Evolutionary conservation across 805 yeast genomes (phyloP).

Genomic region (Saccharomycopsis schoenii): DNA sequence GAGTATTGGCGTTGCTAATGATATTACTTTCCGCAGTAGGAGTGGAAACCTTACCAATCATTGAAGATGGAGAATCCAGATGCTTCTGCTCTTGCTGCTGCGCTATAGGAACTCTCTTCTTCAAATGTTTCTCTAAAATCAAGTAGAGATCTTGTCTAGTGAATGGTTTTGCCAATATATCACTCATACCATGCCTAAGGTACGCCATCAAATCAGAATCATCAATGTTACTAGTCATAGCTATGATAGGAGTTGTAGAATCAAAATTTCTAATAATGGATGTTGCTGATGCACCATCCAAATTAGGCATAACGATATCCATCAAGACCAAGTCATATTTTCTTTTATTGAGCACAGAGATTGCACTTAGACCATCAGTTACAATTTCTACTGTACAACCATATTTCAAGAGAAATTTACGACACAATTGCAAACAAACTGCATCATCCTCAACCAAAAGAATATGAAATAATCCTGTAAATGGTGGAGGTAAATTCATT

Average conservation of each 20-base stretch:
- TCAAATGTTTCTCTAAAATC: conserved; percentile 66
- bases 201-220: conserved; percentile 73
- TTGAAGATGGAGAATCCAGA: background rate
- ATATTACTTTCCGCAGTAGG: background rate
- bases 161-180: conserved; percentile 89
- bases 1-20: background rate
- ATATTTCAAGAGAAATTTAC: conserved; percentile 72
- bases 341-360: conserved; percentile 59
- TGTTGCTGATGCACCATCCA: conserved; percentile 87
- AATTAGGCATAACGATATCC: conserved; percentile 86
- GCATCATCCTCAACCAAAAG: conserved; percentile 72
- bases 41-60: background rate
- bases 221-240: conserved; percentile 87
- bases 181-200: conserved; percentile 83
- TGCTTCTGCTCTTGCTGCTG: conserved; percentile 21
- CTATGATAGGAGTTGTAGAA: conserved; percentile 78
- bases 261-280: conserved; percentile 81
- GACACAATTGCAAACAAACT: conserved; percentile 73
- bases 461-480: conserved; percentile 48
- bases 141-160: conserved; percentile 75
- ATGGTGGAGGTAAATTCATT: conserved; percentile 11
- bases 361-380: conserved; percentile 85
- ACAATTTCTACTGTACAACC: conserved; percentile 92
- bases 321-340: conserved; percentile 69
- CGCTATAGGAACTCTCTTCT: conserved; percentile 34